phyloP scores from a whole-genome alignment of 441 rosid species.

The Capsella rubella region DNA sequence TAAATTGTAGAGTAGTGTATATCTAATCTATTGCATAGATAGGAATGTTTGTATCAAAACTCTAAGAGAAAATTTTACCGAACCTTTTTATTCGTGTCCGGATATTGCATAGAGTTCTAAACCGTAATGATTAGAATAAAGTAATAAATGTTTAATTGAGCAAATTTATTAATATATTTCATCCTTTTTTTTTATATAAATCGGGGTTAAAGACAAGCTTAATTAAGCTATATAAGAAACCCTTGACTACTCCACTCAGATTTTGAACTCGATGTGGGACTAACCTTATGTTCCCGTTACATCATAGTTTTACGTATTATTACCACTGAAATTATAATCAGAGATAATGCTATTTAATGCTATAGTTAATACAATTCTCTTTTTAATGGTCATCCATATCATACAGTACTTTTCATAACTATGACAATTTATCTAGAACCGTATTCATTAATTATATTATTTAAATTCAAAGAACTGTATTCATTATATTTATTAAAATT shows the following conservation, averaged over 20 bases:
- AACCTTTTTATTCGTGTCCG: background rate
- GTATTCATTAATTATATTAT: background rate
- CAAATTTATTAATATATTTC: conserved; percentile 30
- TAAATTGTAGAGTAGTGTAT: conserved; percentile 6
- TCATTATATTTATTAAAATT: background rate
- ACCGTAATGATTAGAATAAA: conserved; percentile 39
- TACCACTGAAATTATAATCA: conserved; percentile 7
- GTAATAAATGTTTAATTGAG: background rate
- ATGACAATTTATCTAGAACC: background rate
- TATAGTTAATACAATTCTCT: background rate
- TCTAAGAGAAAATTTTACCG: background rate
- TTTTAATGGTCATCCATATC: conserved; percentile 11
- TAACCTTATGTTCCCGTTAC: conserved; percentile 24
- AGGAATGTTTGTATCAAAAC: conserved; percentile 19
- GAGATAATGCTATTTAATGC: conserved; percentile 10
- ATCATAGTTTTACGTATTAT: conserved; percentile 12
- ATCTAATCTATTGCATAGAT: conserved; percentile 14
- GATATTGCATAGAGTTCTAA: conserved; percentile 21
- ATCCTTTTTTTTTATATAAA: conserved; percentile 43
- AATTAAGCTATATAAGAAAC: conserved; percentile 48
- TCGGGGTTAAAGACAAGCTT: conserved; percentile 39
- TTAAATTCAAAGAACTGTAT: background rate
- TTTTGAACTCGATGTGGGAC: conserved; percentile 61
- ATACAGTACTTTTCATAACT: background rate
- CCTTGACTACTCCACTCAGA: conserved; percentile 82